phyloP scores from a whole-genome alignment of 2,329 filamentous ascomycete genomes.

The Trichoderma afroharzianum region DNA sequence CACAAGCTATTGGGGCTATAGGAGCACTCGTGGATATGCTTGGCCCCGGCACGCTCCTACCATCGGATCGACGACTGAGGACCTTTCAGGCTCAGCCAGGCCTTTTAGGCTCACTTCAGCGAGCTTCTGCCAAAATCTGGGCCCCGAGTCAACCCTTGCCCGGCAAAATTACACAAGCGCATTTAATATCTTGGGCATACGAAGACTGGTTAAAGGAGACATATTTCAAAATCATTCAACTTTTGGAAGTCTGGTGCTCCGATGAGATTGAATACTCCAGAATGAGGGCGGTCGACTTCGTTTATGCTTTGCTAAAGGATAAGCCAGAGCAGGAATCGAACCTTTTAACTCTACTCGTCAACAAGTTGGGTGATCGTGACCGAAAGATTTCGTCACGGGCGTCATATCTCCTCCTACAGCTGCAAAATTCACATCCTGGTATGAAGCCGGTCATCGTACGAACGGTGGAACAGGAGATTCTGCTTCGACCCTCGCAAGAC shows the following conservation, averaged over 20 bases:
- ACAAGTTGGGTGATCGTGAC: constrained; percentile 93
- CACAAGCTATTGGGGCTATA: constrained; percentile 87
- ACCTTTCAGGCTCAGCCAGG: constrained; percentile 77
- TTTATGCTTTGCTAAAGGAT: constrained; percentile 86
- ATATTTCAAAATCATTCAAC: constrained; percentile 90
- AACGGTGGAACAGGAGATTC: constrained; percentile 79
- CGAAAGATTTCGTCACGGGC: constrained; percentile 93
- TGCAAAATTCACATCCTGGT: constrained; percentile 81
- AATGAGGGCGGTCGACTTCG: constrained; percentile 81
- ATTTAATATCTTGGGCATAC: constrained; percentile 84
- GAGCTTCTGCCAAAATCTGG: constrained; percentile 58
- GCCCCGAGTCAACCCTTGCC: constrained; percentile 66
- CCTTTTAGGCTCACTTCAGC: constrained; percentile 67
- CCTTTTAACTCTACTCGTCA: constrained; percentile 82
- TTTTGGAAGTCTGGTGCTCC: constrained; percentile 87
- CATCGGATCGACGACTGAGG: constrained; percentile 74
- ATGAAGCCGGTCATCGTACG: constrained; percentile 91
- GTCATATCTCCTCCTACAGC: constrained; percentile 88
- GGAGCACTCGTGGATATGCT: constrained; percentile 92
- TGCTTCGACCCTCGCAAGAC: constrained; percentile 84
- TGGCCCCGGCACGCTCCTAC: constrained; percentile 81
- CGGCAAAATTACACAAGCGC: constrained; percentile 66
- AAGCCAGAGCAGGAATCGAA: constrained; percentile 98
- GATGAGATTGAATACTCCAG: constrained; percentile 95
- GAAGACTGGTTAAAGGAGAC: constrained; percentile 94